Evolutionary conservation across 2,329 filamentous ascomycete genomes (phyloP), one percentile per base, ranked within the genome.

Genomic region (Scytalidium lignicola): DNA sequence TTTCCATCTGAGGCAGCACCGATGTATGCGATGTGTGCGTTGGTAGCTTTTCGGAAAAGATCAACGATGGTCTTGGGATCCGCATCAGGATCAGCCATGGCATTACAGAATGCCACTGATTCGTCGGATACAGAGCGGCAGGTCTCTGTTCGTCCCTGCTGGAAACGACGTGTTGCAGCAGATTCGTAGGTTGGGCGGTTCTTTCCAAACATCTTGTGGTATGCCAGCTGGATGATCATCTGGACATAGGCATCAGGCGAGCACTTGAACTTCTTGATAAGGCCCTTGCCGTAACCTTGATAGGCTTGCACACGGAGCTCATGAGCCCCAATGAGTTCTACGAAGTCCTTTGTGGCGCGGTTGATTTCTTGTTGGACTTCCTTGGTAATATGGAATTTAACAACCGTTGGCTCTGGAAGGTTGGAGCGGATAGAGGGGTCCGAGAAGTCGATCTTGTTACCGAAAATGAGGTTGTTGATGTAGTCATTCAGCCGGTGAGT

Each of bases 201-300:
- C 78, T 91, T 90, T 76, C 93, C 93, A 72, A 95, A 96, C 89
- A 99, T 96, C 74, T 97, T 97, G 79, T 85, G 86, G 78, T 99
- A 99, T 37, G 93, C 93, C 47, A 97, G 83, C 71, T 99, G 93
- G 68, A 99, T 99, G 68, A 96, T 75, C 90, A 99, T 93, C 73
- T 99, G 93, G 40, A 97, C 90, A 69, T 95, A 99, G 26, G 92
- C 93, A 63, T 99, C 95, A 23, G 93, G 93, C 21, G 88, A 95
- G 81, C 89, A 96, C 74, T 90, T 95, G 83, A 99, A 97, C 72
- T 96, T 95, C 83, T 99, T 99, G 78, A 99, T 97, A 54, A 99
- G 76, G 21, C 90, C 90, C 76, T 99, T 99, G 68, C 93, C 93
- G 69, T 99, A 99, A 61, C 86, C 92, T 71, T 97, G 91, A 76